Evolutionary conservation across 345 rosid genomes (phyloP).

Genomic region (Melastoma malabathricum): DNA sequence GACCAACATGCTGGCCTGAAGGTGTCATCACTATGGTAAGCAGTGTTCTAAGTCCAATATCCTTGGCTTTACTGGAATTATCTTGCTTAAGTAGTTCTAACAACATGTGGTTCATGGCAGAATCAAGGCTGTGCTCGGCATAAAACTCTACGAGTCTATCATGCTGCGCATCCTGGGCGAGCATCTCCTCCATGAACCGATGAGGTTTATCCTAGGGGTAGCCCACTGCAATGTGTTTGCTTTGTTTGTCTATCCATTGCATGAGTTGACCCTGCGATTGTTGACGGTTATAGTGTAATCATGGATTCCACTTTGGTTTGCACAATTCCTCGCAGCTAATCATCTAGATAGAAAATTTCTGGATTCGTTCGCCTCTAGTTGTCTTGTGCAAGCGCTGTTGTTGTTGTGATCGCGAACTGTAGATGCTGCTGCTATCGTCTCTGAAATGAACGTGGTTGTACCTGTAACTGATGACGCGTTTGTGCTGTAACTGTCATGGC

Average conservation of each 20-base stretch:
- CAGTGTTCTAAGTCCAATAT: constrained; percentile 89
- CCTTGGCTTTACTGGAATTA: constrained; percentile 89
- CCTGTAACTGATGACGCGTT: too few species aligned
- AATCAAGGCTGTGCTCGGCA: constrained; percentile 99
- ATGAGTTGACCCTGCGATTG: constrained; percentile 57
- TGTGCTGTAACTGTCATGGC: too few species aligned
- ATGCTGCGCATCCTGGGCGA: constrained; percentile 91
- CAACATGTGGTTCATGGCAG: constrained; percentile 95
- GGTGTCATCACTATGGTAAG: constrained; percentile 91
- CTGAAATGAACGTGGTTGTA: too few species aligned
- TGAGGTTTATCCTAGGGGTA: constrained; percentile 85
- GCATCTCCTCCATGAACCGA: constrained; percentile 95
- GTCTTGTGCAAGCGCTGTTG: too few species aligned
- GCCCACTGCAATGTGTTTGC: constrained; percentile 88
- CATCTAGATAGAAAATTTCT: too few species aligned
- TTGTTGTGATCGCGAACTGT: too few species aligned
- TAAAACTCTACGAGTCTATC: constrained; percentile 97
- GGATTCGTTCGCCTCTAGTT: too few species aligned
- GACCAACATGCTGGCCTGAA: constrained; percentile 69
- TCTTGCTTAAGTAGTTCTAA: constrained; percentile 91
- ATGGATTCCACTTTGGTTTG: too few species aligned
- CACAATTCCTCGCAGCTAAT: too few species aligned
- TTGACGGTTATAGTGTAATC: too few species aligned
- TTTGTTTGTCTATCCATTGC: constrained; percentile 98
- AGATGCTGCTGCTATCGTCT: too few species aligned